phyloP scores from a whole-genome alignment of 768 basidiomycete species.

The Hemileccinum impolitum region DNA sequence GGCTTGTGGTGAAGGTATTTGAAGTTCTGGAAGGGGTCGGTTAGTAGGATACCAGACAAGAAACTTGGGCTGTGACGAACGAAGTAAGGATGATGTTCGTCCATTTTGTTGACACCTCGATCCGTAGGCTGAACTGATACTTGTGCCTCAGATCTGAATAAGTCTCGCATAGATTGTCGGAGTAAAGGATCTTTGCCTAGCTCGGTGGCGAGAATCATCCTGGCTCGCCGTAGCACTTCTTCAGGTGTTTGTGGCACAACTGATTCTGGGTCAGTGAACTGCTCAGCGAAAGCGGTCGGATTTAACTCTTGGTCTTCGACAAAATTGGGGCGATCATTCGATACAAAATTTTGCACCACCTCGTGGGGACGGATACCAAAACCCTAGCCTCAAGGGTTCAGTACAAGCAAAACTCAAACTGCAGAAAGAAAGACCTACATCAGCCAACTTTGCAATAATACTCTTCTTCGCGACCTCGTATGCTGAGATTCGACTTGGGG shows the following conservation, averaged over 20 bases:
- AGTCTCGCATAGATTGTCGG: constrained; percentile 68
- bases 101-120: constrained; percentile 73
- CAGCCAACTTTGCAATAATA: constrained; percentile 70
- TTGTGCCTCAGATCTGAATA: constrained; percentile 71
- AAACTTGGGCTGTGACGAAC: constrained; percentile 39
- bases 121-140: constrained; percentile 86
- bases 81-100: constrained; percentile 68
- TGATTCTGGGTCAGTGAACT: constrained; percentile 73
- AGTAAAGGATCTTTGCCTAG: constrained; percentile 91
- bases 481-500: constrained; percentile 78
- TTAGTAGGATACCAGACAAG: constrained; percentile 5
- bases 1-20: constrained; percentile 88
- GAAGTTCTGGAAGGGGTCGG: constrained; percentile 61
- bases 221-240: constrained; percentile 68
- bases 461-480: constrained; percentile 85
- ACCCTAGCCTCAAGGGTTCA: constrained; percentile 45
- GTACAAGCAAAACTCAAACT: background rate
- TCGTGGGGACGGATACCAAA: constrained; percentile 82
- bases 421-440: constrained; percentile 45
- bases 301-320: constrained; percentile 79
- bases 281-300: constrained; percentile 81
- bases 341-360: constrained; percentile 80
- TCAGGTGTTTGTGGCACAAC: constrained; percentile 54
- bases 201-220: constrained; percentile 85
- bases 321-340: constrained; percentile 57